Evolutionary conservation across 768 basidiomycete genomes (phyloP).

Genomic region (Boletus subparvulus): DNA sequence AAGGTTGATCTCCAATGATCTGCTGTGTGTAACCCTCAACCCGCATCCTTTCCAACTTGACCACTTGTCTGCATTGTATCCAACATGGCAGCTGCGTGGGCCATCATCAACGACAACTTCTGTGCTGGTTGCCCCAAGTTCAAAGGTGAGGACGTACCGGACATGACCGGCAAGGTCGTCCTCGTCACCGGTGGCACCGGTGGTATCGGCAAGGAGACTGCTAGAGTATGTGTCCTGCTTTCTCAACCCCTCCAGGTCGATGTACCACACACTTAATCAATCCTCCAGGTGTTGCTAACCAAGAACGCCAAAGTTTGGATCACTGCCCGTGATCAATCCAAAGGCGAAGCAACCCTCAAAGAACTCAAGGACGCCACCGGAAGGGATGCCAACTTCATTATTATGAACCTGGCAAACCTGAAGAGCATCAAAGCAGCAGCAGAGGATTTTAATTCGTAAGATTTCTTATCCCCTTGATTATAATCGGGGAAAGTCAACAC

Average conservation of each 20-base stretch:
- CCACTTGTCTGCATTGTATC: background rate
- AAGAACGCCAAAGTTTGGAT: conserved; percentile 34
- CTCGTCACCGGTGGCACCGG: conserved; percentile 48
- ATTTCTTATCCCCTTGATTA: conserved; percentile 1
- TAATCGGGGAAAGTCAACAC: background rate
- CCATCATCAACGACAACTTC: background rate
- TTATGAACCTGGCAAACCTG: conserved; percentile 45
- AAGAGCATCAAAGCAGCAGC: conserved; percentile 38
- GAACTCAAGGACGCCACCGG: conserved; percentile 26
- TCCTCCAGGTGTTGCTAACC: conserved; percentile 19
- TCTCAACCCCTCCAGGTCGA: no score
- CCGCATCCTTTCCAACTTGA: background rate
- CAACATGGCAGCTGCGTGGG: conserved; percentile 7
- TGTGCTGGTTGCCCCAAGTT: conserved; percentile 28
- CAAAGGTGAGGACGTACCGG: conserved; percentile 32
- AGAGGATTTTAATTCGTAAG: conserved; percentile 38
- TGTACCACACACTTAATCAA: background rate
- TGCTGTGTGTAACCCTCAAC: background rate
- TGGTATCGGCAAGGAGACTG: conserved; percentile 52
- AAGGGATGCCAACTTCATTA: conserved; percentile 30
- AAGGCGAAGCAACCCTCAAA: conserved; percentile 15
- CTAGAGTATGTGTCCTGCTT: conserved; percentile 14
- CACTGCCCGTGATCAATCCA: conserved; percentile 21
- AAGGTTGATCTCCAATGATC: no score
- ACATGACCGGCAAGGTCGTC: conserved; percentile 37